Conservation (phyloP, 176 grass and related monocot genomes). For the Tillandsia leiboldiana region DNA sequence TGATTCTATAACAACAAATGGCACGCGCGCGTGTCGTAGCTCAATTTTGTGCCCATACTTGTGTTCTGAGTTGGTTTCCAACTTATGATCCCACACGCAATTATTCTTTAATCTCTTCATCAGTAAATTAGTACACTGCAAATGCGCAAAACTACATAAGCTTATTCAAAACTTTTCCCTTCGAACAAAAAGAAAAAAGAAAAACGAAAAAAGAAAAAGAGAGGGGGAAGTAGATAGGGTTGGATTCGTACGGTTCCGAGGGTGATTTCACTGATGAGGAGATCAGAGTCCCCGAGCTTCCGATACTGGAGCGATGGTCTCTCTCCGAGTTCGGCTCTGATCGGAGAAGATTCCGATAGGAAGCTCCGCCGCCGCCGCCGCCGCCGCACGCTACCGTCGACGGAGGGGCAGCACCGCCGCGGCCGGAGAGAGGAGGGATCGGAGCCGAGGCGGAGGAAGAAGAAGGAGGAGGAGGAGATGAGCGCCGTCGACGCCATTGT, state of each 20-base stretch:
- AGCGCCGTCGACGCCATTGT: no score
- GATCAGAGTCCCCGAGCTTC: slow-evolving; percentile 56
- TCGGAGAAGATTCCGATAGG: neutral
- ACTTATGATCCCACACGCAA: no score
- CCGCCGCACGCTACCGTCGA: neutral
- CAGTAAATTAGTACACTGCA: no score
- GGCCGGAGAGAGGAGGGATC: no score
- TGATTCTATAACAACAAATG: no score
- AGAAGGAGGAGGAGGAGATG: no score
- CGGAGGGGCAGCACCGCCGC: neutral
- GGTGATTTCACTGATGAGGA: slow-evolving; percentile 44
- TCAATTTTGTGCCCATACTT: no score
- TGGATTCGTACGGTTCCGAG: slow-evolving; percentile 42
- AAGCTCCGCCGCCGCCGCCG: neutral
- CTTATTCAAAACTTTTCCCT: neutral
- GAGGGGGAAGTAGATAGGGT: neutral
- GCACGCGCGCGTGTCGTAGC: no score
- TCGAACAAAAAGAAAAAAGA: neutral
- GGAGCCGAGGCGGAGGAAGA: no score
- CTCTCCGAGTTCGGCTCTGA: slow-evolving; percentile 8
- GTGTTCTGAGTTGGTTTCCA: no score
- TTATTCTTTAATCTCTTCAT: no score
- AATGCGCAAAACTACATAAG: neutral
- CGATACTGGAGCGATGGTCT: slow-evolving; percentile 26
- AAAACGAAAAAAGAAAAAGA: neutral